Conservation (phyloP, 2,329 filamentous ascomycete species). For the Ilyonectria robusta region DNA sequence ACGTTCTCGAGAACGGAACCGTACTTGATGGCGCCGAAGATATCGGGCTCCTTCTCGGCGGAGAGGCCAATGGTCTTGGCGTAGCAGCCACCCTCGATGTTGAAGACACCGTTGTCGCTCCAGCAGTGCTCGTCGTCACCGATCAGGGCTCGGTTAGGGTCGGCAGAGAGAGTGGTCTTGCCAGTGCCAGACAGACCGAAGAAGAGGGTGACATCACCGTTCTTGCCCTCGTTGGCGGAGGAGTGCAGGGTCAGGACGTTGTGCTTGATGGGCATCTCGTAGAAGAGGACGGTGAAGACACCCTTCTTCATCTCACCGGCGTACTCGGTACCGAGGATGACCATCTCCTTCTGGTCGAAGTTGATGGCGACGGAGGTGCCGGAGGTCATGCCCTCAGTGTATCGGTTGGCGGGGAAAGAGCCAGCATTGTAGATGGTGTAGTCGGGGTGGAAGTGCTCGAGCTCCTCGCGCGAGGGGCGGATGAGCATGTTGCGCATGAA, state of each 20-base stretch:
- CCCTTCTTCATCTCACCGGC: conserved; percentile 91
- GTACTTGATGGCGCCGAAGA: conserved; percentile 95
- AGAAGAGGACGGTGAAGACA: conserved; percentile 99
- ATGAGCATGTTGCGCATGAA: conserved; percentile 99
- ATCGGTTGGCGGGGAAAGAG: conserved; percentile 98
- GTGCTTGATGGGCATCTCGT: conserved; percentile 99
- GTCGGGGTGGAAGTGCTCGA: conserved; percentile 98
- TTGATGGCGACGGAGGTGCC: conserved; percentile 98
- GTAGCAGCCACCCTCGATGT: conserved; percentile 99
- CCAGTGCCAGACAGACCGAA: conserved; percentile 98
- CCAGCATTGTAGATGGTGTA: conserved; percentile 99
- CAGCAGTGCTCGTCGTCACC: conserved; percentile 99
- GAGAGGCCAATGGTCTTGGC: conserved; percentile 98
- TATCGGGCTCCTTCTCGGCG: conserved; percentile 99
- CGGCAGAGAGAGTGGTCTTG: conserved; percentile 98
- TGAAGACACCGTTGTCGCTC: conserved; percentile 97
- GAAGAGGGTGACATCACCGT: conserved; percentile 98
- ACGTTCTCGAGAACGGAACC: conserved; percentile 99
- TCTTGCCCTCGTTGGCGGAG: conserved; percentile 95
- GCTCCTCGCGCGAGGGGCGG: conserved; percentile 89
- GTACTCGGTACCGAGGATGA: conserved; percentile 98
- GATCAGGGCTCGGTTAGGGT: conserved; percentile 95
- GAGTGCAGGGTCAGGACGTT: conserved; percentile 98
- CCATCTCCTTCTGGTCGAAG: conserved; percentile 99
- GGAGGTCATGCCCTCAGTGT: conserved; percentile 98